Base-by-base conservation (phyloP, 2,329 filamentous ascomycete genomes). In the Dothideomycetes sp. region DNA sequence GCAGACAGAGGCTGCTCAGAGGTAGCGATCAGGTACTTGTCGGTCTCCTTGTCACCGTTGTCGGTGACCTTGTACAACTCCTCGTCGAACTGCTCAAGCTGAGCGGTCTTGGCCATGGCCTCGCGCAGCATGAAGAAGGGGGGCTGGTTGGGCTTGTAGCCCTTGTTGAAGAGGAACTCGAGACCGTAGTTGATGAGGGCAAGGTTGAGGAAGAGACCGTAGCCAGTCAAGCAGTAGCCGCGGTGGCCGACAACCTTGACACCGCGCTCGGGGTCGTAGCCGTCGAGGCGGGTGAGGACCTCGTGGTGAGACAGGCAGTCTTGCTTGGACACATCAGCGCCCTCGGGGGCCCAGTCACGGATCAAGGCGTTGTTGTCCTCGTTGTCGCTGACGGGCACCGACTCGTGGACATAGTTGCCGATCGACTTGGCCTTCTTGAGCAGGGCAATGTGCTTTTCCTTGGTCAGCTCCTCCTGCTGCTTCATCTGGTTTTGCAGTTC, bases 91-190 rank as follows among this genome's bases (percentile, higher is more conserved):
- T 95, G 84, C 52, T 91, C 87, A 18, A 98, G 78, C 65, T 98
- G 91, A 2, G 91, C 91, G 0, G 91, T 98, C 72, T 96, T 96
- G 46, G 84, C 88, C 91, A 98, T 98, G 61, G 86, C 82, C 36
- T 94, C 84, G 63, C 84, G 84, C 48, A 89, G 75, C 84, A 96
- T 94, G 70, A 98, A 93, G 58, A 86, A 87, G 2, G 88, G 88
- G 2, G 89, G 82, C 57, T 91, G 84, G 41, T 60, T 63, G 19
- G 61, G 55, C 37, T 51, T 58, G 52, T 63, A 64, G 38, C 83
- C 87, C 62, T 81, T 83, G 53, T 76, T 71, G 62, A 77, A 77
- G 41, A 96, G 77, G 62, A 94, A 96, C 56, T 94, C 82, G 33
- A 95, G 71, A 39, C 88, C 89, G 59, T 96, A 98, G 67, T 94